Evolutionary conservation across 768 basidiomycete species (phyloP).

Genomic region (Tephrocybe rancida): DNA sequence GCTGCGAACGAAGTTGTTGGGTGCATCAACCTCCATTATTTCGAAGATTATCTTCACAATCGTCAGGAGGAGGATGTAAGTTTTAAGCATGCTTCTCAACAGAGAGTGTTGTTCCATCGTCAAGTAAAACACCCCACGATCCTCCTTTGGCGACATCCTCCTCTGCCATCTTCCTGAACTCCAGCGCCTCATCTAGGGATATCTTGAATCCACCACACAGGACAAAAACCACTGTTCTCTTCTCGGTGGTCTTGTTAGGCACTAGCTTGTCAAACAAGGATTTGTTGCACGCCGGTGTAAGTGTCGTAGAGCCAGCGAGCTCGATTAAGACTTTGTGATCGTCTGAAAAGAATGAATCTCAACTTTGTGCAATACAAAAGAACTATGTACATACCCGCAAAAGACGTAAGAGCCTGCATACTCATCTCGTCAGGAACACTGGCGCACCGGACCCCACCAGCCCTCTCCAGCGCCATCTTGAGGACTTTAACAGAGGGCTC

Average conservation of each 20-base stretch:
- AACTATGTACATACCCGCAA: slow-evolving; percentile 53
- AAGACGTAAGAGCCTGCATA: slow-evolving; percentile 57
- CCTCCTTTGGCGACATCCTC: slow-evolving; percentile 31
- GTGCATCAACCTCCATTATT: no score
- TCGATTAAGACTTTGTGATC: slow-evolving; percentile 79
- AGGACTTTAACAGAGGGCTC: slow-evolving; percentile 62
- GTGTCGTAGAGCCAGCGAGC: slow-evolving; percentile 70
- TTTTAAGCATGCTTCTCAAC: slow-evolving; percentile 28
- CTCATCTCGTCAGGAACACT: slow-evolving; percentile 68
- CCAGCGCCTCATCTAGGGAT: slow-evolving; percentile 50
- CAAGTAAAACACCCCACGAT: slow-evolving; percentile 37
- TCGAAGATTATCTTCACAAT: no score
- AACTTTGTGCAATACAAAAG: no score
- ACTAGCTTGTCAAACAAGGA: slow-evolving; percentile 53
- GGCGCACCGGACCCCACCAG: slow-evolving; percentile 57
- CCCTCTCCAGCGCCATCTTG: slow-evolving; percentile 62
- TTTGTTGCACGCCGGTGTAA: slow-evolving; percentile 63
- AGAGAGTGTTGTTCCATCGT: slow-evolving; percentile 36
- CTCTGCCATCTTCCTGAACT: slow-evolving; percentile 46
- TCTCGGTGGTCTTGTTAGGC: no score
- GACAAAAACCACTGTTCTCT: slow-evolving; percentile 55
- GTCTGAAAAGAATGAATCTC: no score
- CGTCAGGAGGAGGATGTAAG: no score
- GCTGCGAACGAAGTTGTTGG: no score
- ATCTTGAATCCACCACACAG: slow-evolving; percentile 75